These are phyloP conservation scores for Isochrysis galbana DNA, from an alignment of 78 protist genomes.

Conservation along the genomic window DNA sequence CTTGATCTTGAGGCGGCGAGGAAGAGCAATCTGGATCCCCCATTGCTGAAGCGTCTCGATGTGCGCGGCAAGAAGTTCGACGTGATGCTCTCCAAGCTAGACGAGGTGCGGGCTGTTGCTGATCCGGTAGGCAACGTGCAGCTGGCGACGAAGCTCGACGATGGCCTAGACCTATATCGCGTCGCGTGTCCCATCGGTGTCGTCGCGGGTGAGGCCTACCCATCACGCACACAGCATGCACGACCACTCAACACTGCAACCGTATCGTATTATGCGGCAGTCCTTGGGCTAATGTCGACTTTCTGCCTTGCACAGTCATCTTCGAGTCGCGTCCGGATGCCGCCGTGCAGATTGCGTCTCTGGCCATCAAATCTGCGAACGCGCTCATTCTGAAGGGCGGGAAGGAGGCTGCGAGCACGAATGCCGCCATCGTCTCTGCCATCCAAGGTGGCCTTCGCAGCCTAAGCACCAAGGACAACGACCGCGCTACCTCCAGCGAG, in stretches of 20 bases:
- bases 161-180: conserved; percentile 59
- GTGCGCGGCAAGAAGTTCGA: neutral
- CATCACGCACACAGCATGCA: no score
- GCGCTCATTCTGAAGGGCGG: conserved; percentile 78
- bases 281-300: no score
- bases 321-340: conserved; percentile 83
- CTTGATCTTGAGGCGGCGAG: conserved; percentile 19
- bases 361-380: conserved; percentile 38
- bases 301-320: no score
- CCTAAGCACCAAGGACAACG: no score
- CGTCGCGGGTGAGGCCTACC: no score
- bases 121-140: conserved; percentile 17
- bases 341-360: neutral
- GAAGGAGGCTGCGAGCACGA: conserved; percentile 62
- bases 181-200: conserved; percentile 76
- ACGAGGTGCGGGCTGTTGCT: conserved; percentile 20
- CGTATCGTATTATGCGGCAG: no score
- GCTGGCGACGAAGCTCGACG: conserved; percentile 25
- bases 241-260: no score
- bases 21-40: neutral
- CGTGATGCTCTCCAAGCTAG: conserved; percentile 22
- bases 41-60: neutral
- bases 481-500: neutral
- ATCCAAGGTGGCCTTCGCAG: neutral
- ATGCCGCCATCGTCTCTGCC: neutral